Percentiles rank a stretch among this genome's conserved stretches.
These are phyloP conservation scores for Aspergillus terreus DNA, from an alignment of 2,329 filamentous ascomycete species.

Conservation along the genomic window DNA sequence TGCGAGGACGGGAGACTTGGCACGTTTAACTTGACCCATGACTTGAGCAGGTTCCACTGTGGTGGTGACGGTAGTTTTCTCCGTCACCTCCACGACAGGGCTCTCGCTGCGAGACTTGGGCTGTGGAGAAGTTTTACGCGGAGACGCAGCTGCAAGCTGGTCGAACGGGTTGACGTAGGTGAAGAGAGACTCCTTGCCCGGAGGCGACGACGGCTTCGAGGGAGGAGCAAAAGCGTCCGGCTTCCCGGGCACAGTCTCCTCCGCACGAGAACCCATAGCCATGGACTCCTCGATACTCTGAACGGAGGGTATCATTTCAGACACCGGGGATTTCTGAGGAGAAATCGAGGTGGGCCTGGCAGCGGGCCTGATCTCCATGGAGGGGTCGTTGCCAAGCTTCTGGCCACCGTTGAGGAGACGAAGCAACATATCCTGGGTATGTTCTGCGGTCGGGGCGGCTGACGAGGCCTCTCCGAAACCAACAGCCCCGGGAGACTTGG, in stretches of 20 bases:
- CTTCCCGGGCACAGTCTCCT: constrained; percentile 18
- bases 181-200: constrained; percentile 50
- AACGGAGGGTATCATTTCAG: constrained; percentile 16
- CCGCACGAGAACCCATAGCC: constrained; percentile 9
- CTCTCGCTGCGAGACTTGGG: constrained; percentile 38
- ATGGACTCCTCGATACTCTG: constrained; percentile 13
- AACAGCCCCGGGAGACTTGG: constrained; percentile 17
- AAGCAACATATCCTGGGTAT: constrained; percentile 81
- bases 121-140: constrained; percentile 56
- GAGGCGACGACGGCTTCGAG: constrained; percentile 29
- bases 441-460: constrained; percentile 48
- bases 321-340: constrained; percentile 27
- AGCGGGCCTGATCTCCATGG: constrained; percentile 19
- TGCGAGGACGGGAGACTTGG: constrained; percentile 24
- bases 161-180: constrained; percentile 72
- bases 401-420: constrained; percentile 73
- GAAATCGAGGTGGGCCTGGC: constrained; percentile 41
- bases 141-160: constrained; percentile 63
- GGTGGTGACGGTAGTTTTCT: constrained; percentile 20
- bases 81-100: constrained; percentile 32
- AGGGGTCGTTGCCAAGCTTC: constrained; percentile 37
- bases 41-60: constrained; percentile 15
- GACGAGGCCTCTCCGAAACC: constrained; percentile 16
- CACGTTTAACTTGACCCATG: constrained; percentile 9
- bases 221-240: constrained; percentile 38